Percentiles rank a stretch among this genome's conserved stretches.
These are phyloP conservation scores for Periconia macrospinosa DNA, from an alignment of 2,329 filamentous ascomycete genomes.

Conservation along the genomic window DNA sequence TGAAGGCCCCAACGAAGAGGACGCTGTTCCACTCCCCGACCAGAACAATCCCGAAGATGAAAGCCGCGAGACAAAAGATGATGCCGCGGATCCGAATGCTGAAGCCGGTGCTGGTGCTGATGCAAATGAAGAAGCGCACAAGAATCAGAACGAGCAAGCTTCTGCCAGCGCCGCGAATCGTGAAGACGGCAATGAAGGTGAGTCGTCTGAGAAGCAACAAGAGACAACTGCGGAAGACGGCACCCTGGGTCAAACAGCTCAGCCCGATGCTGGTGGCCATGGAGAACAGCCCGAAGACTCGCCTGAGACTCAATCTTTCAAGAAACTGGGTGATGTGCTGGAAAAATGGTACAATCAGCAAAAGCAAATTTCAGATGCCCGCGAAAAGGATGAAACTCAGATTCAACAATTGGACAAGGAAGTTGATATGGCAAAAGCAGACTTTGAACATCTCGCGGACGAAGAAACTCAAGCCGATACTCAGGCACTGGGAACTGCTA, in stretches of 20 bases:
- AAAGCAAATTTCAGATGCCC: conserved; percentile 66
- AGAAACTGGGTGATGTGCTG: conserved; percentile 89
- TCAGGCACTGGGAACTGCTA: conserved; percentile 87
- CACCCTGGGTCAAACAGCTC: conserved; percentile 41
- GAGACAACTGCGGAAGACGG: conserved; percentile 67
- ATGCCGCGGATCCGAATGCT: conserved; percentile 53
- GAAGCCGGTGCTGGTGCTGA: conserved; percentile 69
- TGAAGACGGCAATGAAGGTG: conserved; percentile 68
- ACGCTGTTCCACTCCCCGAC: conserved; percentile 42
- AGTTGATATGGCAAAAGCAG: conserved; percentile 74
- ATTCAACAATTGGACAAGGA: conserved; percentile 55
- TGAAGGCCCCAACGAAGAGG: conserved; percentile 51
- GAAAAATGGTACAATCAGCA: conserved; percentile 92
- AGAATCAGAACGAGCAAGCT: conserved; percentile 62
- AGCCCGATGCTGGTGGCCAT: conserved; percentile 40
- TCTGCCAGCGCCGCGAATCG: conserved; percentile 61
- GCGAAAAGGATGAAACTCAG: conserved; percentile 54
- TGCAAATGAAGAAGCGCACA: conserved; percentile 57
- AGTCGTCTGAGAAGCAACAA: conserved; percentile 65
- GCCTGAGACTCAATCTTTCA: conserved; percentile 72
- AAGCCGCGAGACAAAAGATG: conserved; percentile 50
- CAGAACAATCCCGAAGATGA: conserved; percentile 57
- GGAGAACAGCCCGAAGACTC: conserved; percentile 44
- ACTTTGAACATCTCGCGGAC: conserved; percentile 91
- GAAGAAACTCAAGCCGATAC: conserved; percentile 81